A percentile compares a stretch with the other conserved stretches of the same genome.
Conservation (phyloP, 2,329 filamentous ascomycete species). For the Bipolaris oryzae region DNA sequence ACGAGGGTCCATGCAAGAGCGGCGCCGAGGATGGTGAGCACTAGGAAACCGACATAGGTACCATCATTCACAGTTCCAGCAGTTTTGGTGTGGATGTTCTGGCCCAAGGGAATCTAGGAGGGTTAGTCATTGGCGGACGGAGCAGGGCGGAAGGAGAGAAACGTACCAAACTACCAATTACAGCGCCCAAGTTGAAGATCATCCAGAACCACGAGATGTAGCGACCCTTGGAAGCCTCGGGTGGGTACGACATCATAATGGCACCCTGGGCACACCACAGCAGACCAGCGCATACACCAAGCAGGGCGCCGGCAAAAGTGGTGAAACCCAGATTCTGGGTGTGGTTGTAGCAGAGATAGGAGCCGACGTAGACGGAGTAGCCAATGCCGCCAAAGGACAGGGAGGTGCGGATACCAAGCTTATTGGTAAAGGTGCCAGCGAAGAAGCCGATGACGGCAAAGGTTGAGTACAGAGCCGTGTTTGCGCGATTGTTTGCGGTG, state of each 20-base stretch:
- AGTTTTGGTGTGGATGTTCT: slow-evolving; percentile 67
- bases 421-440: slow-evolving; percentile 76
- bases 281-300: slow-evolving; percentile 79
- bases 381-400: slow-evolving; percentile 76
- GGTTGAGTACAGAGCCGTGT: slow-evolving; percentile 73
- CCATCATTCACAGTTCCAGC: slow-evolving; percentile 68
- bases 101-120: slow-evolving; percentile 70
- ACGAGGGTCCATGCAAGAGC: slow-evolving; percentile 71
- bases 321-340: slow-evolving; percentile 71
- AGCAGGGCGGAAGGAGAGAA: slow-evolving; percentile 16
- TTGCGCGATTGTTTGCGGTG: slow-evolving; percentile 68
- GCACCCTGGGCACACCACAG: slow-evolving; percentile 84
- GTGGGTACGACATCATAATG: slow-evolving; percentile 89
- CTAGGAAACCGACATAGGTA: slow-evolving; percentile 86
- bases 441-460: slow-evolving; percentile 71
- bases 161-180: slow-evolving; percentile 76
- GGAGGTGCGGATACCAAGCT: slow-evolving; percentile 71
- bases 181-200: slow-evolving; percentile 90
- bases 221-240: slow-evolving; percentile 79
- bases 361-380: slow-evolving; percentile 75
- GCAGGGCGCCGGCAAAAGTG: slow-evolving; percentile 75
- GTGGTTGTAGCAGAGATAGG: slow-evolving; percentile 74
- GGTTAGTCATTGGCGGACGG: slow-evolving; percentile 15
- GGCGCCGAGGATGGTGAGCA: slow-evolving; percentile 79
- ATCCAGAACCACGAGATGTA: slow-evolving; percentile 94